These are phyloP conservation scores for Fraxinus ornus DNA, from an alignment of 305 asterid species.

Conservation along the genomic window DNA sequence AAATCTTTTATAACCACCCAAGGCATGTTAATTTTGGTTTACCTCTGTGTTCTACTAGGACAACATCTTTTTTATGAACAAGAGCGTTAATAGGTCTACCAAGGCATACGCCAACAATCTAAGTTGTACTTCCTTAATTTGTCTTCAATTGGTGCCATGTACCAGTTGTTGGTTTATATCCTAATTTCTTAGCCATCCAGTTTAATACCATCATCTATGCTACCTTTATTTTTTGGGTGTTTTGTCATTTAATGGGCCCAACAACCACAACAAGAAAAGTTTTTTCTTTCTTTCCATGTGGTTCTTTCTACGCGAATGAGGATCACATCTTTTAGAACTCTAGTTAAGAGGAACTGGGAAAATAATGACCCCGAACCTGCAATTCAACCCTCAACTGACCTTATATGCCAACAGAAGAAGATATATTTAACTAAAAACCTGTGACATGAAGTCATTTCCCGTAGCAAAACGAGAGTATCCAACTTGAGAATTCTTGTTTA, in stretches of 20 bases:
- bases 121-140: background rate
- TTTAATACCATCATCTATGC: background rate
- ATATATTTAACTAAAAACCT: conserved; percentile 47
- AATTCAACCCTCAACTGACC: background rate
- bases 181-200: background rate
- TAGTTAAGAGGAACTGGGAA: background rate
- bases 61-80: background rate
- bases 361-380: background rate
- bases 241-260: background rate
- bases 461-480: conserved; percentile 86
- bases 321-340: too few species aligned
- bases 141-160: background rate
- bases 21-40: background rate
- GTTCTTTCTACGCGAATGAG: too few species aligned
- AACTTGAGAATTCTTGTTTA: conserved; percentile 84
- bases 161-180: background rate
- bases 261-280: background rate
- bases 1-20: background rate
- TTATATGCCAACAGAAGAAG: background rate
- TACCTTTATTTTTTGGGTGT: background rate
- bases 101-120: background rate
- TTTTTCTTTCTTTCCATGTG: background rate
- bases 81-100: background rate
- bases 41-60: background rate
- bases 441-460: conserved; percentile 97